Percentiles rank a stretch among this genome's conserved stretches.
Conservation (phyloP, 1,284 basidiomycete genomes). For the Puccinia novopanici region DNA sequence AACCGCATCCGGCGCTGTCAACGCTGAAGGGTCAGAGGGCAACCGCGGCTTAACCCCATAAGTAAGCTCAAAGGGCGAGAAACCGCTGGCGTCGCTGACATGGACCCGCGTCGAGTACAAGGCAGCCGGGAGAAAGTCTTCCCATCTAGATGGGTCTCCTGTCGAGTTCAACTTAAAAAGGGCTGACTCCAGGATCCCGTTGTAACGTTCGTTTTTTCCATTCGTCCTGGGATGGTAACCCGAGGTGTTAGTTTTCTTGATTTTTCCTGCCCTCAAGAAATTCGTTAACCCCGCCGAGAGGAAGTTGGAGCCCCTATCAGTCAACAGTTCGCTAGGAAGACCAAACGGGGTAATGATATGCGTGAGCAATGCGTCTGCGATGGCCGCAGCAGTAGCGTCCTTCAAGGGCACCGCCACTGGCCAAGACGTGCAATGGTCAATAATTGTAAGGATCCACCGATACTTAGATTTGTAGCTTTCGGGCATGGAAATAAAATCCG, state of each 20-base stretch:
- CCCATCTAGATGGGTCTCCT: neutral
- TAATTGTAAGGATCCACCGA: neutral
- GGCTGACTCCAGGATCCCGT: neutral
- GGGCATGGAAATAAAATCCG: neutral
- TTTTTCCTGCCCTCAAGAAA: neutral
- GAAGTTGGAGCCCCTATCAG: conserved; percentile 1
- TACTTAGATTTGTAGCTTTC: neutral
- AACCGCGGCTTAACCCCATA: too few species aligned
- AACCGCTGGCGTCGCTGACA: neutral
- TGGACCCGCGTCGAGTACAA: neutral
- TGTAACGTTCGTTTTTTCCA: too few species aligned
- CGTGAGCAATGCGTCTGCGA: neutral
- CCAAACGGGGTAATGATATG: neutral
- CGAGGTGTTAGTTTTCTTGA: conserved; percentile 3
- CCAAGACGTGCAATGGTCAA: conserved; percentile 16
- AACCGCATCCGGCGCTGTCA: neutral
- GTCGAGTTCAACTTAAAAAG: neutral
- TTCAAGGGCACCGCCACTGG: neutral
- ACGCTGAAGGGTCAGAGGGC: neutral
- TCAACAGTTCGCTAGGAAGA: neutral
- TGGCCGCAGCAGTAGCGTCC: neutral
- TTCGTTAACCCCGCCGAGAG: neutral
- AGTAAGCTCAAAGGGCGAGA: conserved; percentile 1
- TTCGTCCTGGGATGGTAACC: too few species aligned
- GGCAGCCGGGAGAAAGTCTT: conserved; percentile 8